These are phyloP conservation scores for Fusarium fujikuroi DNA, from an alignment of 2,329 filamentous ascomycete species.

Conservation along the genomic window DNA sequence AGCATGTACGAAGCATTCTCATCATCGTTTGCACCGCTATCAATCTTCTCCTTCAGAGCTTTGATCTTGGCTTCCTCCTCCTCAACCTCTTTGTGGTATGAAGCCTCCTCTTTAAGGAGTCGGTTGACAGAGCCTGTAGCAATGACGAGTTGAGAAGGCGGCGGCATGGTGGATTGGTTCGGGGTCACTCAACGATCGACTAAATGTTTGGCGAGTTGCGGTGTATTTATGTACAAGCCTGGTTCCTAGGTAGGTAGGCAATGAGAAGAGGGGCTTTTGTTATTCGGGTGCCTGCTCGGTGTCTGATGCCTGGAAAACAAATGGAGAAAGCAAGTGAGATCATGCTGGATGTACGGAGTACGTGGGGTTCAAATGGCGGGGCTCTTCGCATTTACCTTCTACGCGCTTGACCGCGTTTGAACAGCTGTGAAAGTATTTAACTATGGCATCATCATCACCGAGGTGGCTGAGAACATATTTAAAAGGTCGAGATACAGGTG, in stretches of 20 bases:
- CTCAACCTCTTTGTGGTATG: conserved; percentile 86
- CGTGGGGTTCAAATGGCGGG: conserved; percentile 45
- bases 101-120: conserved; percentile 89
- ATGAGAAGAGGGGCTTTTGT: background rate
- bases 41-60: conserved; percentile 71
- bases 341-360: conserved; percentile 32
- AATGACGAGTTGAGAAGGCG: conserved; percentile 80
- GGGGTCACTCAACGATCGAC: background rate
- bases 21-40: conserved; percentile 60
- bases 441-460: background rate
- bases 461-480: background rate
- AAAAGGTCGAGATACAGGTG: background rate
- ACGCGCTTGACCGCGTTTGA: conserved; percentile 12
- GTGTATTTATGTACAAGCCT: background rate
- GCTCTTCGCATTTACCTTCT: conserved; percentile 16
- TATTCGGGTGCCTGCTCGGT: conserved; percentile 37
- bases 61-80: conserved; percentile 78
- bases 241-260: background rate
- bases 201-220: background rate
- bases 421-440: background rate
- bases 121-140: conserved; percentile 82
- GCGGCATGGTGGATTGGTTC: conserved; percentile 68
- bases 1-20: conserved; percentile 83
- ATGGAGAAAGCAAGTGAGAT: conserved; percentile 43
- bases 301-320: conserved; percentile 26